Evolutionary conservation across 345 rosid genomes (phyloP).

Genomic region (Euphorbia peplus): DNA sequence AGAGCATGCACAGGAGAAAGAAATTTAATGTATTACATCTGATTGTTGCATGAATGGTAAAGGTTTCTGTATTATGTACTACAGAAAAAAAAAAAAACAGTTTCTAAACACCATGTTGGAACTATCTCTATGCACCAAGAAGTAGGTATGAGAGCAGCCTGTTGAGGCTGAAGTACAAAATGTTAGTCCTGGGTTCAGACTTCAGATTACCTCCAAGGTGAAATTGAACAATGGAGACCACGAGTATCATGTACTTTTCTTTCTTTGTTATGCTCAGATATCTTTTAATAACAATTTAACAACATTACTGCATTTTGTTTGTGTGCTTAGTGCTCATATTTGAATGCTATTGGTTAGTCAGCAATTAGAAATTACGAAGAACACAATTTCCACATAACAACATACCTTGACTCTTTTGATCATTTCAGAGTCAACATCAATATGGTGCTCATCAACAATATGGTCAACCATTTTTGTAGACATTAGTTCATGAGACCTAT

Average conservation of each 20-base stretch:
- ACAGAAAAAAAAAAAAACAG: not conserved
- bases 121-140: not conserved
- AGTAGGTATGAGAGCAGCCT: not conserved
- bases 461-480: conserved; percentile 70
- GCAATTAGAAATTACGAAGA: not conserved
- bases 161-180: not conserved
- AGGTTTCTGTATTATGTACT: not conserved
- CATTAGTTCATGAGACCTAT: conserved; percentile 91
- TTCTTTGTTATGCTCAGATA: not conserved
- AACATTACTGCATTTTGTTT: not conserved
- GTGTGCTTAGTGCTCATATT: not conserved
- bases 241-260: not conserved
- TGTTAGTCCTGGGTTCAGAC: not conserved
- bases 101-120: not conserved
- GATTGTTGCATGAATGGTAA: not conserved
- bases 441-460: conserved; percentile 75
- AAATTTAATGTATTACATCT: not conserved
- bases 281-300: not conserved
- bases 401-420: conserved; percentile 74
- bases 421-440: conserved; percentile 78
- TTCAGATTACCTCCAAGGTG: no score
- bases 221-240: not conserved
- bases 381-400: conserved; percentile 5
- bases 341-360: not conserved
- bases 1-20: not conserved